Evolutionary conservation across 306 rosid genomes (phyloP), one percentile per base, ranked within the genome.

Genomic region (Inga leiocalycina): DNA sequence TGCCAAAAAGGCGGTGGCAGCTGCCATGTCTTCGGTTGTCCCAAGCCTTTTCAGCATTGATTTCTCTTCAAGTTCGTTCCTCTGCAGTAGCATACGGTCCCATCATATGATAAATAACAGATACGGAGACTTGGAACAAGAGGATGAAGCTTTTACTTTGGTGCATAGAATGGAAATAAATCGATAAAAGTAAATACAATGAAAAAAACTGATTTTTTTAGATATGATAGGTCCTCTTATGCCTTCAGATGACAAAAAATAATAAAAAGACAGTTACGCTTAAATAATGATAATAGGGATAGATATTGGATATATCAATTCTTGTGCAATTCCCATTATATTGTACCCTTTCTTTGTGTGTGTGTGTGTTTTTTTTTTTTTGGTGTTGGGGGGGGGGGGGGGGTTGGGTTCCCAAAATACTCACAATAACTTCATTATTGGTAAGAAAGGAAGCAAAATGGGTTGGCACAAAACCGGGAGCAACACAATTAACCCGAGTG

Each of bases 391-490:
- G 48, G 48, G 13, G 11, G 52, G 54, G 17, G 54, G 54, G 51
- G 14, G 14, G 49, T 2, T 12, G 10, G 49, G 15, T 7, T 1
- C 15, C 15, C 52, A 76, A 85, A 65, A 49, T 39, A 82, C 92
- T 90, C 78, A 92, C 99, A 24, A 77, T 7, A 14, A 84, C 90
- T 17, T 84, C 85, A 77, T 84, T 87, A 45, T 45, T 64, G 8
- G 93, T 87, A 65, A 94, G 49, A 77, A 86, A 94, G 34, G 91
- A 84, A 6, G 98, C 98, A 84, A 97, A 97, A 81, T 89, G 80
- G 19, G 99, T 97, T 24, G 99, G 99, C 20, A 97, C 98, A 81
- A 92, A 89, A 74, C 99, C 99, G 14, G 99, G 98, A 83, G 98
- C 99, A 69, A 97, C 87, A 83, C 99, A 94, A 79, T 97, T 94